Conservation (phyloP, 2,329 filamentous ascomycete genomes). For the Decorospora gaudefroyi region DNA sequence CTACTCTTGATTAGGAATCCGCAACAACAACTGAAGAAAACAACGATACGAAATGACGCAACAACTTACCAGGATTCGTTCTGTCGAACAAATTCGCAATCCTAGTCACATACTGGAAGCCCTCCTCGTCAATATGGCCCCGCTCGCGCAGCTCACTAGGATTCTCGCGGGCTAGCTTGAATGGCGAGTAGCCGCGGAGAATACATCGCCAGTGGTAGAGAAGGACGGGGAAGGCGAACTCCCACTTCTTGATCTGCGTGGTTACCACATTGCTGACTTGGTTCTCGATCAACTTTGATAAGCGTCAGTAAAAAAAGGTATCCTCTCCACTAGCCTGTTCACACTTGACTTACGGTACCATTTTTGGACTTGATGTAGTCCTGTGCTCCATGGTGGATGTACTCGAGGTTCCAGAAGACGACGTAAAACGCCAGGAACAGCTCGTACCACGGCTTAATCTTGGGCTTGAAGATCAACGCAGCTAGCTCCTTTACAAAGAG, state of each 20-base stretch:
- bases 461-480: constrained; percentile 38
- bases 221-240: constrained; percentile 40
- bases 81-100: constrained; percentile 35
- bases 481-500: constrained; percentile 37
- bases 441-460: constrained; percentile 47
- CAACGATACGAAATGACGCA: no score
- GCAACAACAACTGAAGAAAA: not conserved
- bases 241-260: constrained; percentile 44
- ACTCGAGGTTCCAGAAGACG: constrained; percentile 46
- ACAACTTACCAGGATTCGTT: constrained; percentile 31
- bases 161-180: constrained; percentile 44
- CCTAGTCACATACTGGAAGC: constrained; percentile 38
- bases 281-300: constrained; percentile 33
- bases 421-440: constrained; percentile 45
- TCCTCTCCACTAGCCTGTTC: no score
- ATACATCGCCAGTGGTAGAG: constrained; percentile 42
- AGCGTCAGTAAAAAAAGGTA: constrained; percentile 19
- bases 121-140: constrained; percentile 37
- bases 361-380: constrained; percentile 44
- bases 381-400: constrained; percentile 41
- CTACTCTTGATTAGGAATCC: constrained; percentile 22
- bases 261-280: constrained; percentile 43
- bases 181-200: constrained; percentile 40
- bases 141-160: constrained; percentile 38
- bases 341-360: constrained; percentile 37